These are phyloP conservation scores for Saitozyma podzolica DNA, from an alignment of 768 basidiomycete species.

Conservation along the genomic window DNA sequence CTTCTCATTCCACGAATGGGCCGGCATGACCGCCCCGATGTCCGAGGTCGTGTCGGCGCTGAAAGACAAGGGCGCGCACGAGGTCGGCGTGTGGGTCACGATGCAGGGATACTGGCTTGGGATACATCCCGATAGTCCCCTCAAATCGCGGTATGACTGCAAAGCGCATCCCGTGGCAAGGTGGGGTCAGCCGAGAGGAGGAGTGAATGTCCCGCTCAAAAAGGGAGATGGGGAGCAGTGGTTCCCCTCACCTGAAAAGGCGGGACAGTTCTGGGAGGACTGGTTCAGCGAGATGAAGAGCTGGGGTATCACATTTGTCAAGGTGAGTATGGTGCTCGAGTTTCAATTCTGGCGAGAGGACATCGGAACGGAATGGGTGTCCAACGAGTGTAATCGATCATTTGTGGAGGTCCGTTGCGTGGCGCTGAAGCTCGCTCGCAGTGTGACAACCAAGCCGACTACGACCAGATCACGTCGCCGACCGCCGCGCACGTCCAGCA, in stretches of 20 bases:
- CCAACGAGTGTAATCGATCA: background rate
- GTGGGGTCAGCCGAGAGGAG: conserved; percentile 17
- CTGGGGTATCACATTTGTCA: conserved; percentile 33
- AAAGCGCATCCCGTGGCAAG: conserved; percentile 10
- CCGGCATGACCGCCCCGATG: conserved; percentile 24
- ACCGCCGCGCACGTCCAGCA: conserved; percentile 14
- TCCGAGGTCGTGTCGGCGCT: conserved; percentile 17
- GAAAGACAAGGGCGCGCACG: conserved; percentile 17
- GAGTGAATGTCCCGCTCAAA: conserved; percentile 11
- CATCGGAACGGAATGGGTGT: background rate
- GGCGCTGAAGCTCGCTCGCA: background rate
- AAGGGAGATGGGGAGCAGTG: conserved; percentile 16
- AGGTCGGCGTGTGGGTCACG: conserved; percentile 44
- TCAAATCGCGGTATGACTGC: conserved; percentile 27
- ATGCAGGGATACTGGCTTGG: conserved; percentile 38
- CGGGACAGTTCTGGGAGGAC: conserved; percentile 37
- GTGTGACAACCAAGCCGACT: conserved; percentile 43
- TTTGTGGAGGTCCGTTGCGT: background rate
- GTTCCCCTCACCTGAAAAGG: conserved; percentile 30
- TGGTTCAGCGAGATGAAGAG: conserved; percentile 28
- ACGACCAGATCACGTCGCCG: conserved; percentile 13
- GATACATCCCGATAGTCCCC: conserved; percentile 25
- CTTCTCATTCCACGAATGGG: conserved; percentile 17
- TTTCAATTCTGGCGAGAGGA: background rate
- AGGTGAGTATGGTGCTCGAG: conserved; percentile 15